phyloP scores from a whole-genome alignment of 352 stramenopile genomes.

The Phytophthora kernoviae region DNA sequence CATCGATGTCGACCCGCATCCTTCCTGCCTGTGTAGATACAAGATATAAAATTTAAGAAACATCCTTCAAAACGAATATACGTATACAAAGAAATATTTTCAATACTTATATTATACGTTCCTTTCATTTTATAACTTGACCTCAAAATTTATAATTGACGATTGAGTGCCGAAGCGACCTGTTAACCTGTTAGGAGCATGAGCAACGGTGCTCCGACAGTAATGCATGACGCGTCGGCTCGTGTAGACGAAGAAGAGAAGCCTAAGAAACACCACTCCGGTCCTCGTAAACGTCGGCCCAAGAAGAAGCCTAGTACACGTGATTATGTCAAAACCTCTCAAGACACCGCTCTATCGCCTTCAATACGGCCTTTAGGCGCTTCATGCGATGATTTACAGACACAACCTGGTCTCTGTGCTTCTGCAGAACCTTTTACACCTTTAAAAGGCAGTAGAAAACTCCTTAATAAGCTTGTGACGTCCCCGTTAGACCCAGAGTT shows the following conservation, averaged over 20 bases:
- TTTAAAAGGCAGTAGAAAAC: neutral
- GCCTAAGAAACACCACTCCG: conserved; percentile 51
- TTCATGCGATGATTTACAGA: neutral
- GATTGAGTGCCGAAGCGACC: no score
- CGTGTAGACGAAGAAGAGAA: conserved; percentile 8
- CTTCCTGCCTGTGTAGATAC: neutral
- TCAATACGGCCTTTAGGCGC: conserved; percentile 7
- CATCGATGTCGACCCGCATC: conserved; percentile 96
- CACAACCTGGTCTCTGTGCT: conserved; percentile 27
- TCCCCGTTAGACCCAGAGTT: conserved; percentile 1
- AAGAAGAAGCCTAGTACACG: conserved; percentile 57
- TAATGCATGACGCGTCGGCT: conserved; percentile 13
- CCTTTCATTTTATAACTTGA: neutral
- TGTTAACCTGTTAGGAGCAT: conserved; percentile 4
- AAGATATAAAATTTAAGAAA: no score
- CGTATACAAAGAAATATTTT: no score
- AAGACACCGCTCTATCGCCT: neutral
- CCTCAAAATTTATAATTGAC: neutral
- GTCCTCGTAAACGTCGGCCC: conserved; percentile 61
- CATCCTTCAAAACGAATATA: no score
- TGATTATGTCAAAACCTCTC: neutral
- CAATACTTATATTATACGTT: no score
- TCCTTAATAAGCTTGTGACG: conserved; percentile 5
- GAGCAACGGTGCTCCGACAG: conserved; percentile 22
- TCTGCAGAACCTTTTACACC: conserved; percentile 45